Evolutionary conservation across 768 basidiomycete species (phyloP), one percentile per base, ranked within the genome.

Genomic region (Pilatotrama ljubarskyi): DNA sequence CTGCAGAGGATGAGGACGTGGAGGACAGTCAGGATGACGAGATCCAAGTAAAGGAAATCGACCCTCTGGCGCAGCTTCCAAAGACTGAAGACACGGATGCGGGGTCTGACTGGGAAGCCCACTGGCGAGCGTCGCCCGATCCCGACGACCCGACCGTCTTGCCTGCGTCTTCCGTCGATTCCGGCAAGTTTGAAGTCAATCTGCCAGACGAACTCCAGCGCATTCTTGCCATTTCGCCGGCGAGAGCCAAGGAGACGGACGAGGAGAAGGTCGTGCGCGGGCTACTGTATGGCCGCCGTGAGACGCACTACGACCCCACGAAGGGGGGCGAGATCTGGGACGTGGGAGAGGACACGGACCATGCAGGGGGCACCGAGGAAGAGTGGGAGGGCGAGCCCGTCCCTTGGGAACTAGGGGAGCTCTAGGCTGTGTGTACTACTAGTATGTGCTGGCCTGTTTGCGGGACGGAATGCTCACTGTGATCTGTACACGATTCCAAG

Each of bases 381-480:
- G 74, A 75, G 37, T 93, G 91, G 91, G 91, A 91, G 73, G 84
- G 87, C 36, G 90, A 91, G 72, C 86, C 87, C 37, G 80, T 91
- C 36, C 87, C 90, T 60, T 93, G 91, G 91, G 88, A 88, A 73
- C 78, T 84, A 9, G 91, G 84, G 52, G 91, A 91, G 66, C 66
- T 93, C 72, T 91, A 80, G 74, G 52, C 61, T 54, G 51, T 58
- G 57, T 63, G 29, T 32, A 32, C 29, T 32, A 58, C 51, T 42
- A 58, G 62, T 63, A 58, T 59, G 58, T 64, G 63, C 55, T 36
- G 54, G 48, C 36, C 51, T 36, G 55, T 48, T 49, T 60, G 37
- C 52, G 53, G n/a, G 55, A 56, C 50, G 43, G 50, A 51, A 48
- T 60, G 49, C 63, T 64, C 58, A 64, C 63, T 59, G 53, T 54